A percentile compares a stretch with the other conserved stretches of the same genome.
phyloP scores from a whole-genome alignment of 768 basidiomycete genomes.

The Lentinula guzmanii region DNA sequence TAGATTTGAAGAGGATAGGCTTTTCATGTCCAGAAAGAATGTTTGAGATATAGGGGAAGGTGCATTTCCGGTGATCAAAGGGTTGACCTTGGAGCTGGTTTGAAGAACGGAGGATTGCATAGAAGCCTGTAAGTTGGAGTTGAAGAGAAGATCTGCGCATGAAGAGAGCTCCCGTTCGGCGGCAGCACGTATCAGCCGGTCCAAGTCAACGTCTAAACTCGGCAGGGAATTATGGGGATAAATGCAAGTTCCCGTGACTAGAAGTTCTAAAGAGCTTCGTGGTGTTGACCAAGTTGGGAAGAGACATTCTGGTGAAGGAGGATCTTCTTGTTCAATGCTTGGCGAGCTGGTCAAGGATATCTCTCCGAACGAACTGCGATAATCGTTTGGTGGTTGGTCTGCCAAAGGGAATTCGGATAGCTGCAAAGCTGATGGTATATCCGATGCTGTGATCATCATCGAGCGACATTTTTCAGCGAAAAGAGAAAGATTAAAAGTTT shows the following conservation, averaged over 20 bases:
- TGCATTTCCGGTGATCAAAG: conserved; percentile 11
- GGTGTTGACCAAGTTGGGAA: background rate
- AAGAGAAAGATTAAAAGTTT: background rate
- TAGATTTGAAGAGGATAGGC: background rate
- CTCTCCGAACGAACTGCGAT: background rate
- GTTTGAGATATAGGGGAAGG: conserved; percentile 9
- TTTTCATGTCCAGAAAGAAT: conserved; percentile 6
- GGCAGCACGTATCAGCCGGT: background rate
- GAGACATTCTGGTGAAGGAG: background rate
- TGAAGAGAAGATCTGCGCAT: background rate
- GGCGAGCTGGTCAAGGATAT: background rate
- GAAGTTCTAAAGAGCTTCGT: background rate
- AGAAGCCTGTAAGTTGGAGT: no score
- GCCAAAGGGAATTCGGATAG: background rate
- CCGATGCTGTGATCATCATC: background rate
- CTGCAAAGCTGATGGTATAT: background rate
- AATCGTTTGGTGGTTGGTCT: background rate
- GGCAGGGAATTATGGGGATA: background rate
- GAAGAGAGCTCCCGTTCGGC: background rate
- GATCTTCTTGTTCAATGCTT: background rate
- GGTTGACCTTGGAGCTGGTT: background rate
- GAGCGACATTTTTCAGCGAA: background rate
- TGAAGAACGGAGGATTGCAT: background rate
- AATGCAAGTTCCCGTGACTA: background rate
- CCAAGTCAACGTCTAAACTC: background rate